Evolutionary conservation across 257 asterid genomes (phyloP).

Genomic region (Solanum bulbocastanum): DNA sequence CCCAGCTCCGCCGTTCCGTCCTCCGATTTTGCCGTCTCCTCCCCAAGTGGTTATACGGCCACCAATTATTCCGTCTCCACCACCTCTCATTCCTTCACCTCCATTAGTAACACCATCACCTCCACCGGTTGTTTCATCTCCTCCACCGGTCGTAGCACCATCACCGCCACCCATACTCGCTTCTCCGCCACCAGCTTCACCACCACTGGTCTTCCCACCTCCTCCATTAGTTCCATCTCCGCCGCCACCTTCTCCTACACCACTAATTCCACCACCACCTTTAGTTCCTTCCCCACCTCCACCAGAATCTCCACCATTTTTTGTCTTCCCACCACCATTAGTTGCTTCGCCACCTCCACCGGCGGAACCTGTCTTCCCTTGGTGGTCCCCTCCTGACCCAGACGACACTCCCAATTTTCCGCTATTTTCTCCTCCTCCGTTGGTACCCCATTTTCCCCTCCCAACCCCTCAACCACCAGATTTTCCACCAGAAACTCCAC

Average conservation of each 20-base stretch:
- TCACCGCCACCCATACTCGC: conserved; percentile 3
- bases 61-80: neutral
- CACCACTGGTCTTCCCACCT: neutral
- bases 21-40: conserved; percentile 4
- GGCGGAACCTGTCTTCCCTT: conserved; percentile 11
- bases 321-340: conserved; percentile 15
- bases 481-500: neutral
- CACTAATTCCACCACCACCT: neutral
- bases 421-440: conserved; percentile 7
- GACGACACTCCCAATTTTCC: conserved; percentile 7
- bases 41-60: conserved; percentile 4
- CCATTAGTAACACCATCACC: neutral
- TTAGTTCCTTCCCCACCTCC: neutral
- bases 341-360: conserved; percentile 17
- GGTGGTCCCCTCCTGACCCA: conserved; percentile 18
- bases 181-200: conserved; percentile 4
- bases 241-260: neutral
- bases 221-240: neutral
- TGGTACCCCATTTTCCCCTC: neutral
- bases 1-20: conserved; percentile 2
- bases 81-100: conserved; percentile 19
- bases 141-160: conserved; percentile 1
- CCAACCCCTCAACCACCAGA: neutral
- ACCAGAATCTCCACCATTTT: conserved; percentile 3
- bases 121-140: conserved; percentile 8